Base-by-base conservation (phyloP, 2,329 filamentous ascomycete genomes). In the Sporothrix dimorphospora region DNA sequence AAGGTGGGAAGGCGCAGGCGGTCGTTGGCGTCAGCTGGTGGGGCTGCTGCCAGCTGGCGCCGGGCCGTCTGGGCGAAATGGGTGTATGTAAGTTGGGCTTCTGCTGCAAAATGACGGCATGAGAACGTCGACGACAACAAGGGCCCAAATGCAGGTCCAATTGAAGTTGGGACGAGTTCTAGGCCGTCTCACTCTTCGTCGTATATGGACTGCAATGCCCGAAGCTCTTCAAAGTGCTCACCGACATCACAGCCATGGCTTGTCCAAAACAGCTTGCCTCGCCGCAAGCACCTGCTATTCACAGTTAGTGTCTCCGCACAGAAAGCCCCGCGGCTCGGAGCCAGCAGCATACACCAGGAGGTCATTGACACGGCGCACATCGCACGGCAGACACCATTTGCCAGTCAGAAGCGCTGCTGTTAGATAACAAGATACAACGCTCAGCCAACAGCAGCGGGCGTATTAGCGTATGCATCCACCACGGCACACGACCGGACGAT, bases 11-110 rank as follows among this genome's bases (percentile, higher is more conserved):
- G 65, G 42, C 40, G 24, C 40, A 47, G 12, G 24, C 42, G 42
- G 14, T 42, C n/a, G n/a, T n/a, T 66, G 42, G 45, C 45, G 42
- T 67, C 24, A 67, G 49, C 27, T 27, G 42, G 68, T 51, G 68
- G 68, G 68, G 68, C 53, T 4, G 27, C 24, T 61, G 68, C 68
- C 68, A 70, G 68, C 68, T 70, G 68, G 53, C 42, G 27, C 24
- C 68, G 68, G 68, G 19, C 68, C 68, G 68, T 70, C 53, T 27
- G 42, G 27, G 27, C 16, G 19, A 34, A 11, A 14, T 3, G 9
- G 27, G 24, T 47, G 51, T 49, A 70, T 47, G 51, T 49, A 70
- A 70, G 68, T 21, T 57, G 49, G 40, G 27, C 66, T 49, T 27
- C 3, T 21, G 2, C 42, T 55, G 47, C 34, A 55, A 51, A 66